Base-by-base conservation (phyloP, 140 eudicot genomes). In the Bidens hawaiensis region DNA sequence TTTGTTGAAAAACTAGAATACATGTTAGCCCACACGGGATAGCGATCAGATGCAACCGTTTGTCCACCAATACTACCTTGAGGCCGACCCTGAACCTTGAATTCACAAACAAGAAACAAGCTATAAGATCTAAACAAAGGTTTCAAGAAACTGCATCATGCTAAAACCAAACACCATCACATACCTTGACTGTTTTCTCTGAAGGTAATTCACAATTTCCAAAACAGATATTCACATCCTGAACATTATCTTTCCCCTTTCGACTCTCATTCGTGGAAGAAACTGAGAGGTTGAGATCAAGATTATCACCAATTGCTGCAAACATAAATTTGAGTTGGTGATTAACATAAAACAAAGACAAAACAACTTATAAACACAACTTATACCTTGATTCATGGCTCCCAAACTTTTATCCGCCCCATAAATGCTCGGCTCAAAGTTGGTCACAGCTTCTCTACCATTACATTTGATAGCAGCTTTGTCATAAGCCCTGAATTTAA, bases 241-340 rank as follows among this genome's bases (percentile, higher is more conserved):
- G 74, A 17, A 62, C 27, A n/a, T 57, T 80, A 52, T 69, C 59
- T 41, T 60, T 61, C 65, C 73, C 70, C 48, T 65, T 69, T 17
- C 61, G 69, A 49, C 75, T 76, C 60, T 74, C 64, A 13, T 60
- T 56, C 30, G 87, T 48, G 67, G 84, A 63, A 73, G 94, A 82
- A 45, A 82, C 75, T 55, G 84, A 74, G 42, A 88, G 86, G 75
- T 82, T 85, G 61, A 88, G 94, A 75, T 88, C 90, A 61, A 88
- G 90, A 75, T 77, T 81, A 49, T 79, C 76, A 49, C 81, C 74
- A 24, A 28, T 61, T 54, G 60, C 95, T 85, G 80, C 77, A 68
- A 31, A 9, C 45, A 71, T 3, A 23, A 43, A 28, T 4, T 11
- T 1, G 16, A 28, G 14, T 41, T 17, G 42, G 15, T 12, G 17